Base-by-base conservation (phyloP, 2,329 filamentous ascomycete genomes). In the Penicillium rolfsii region DNA sequence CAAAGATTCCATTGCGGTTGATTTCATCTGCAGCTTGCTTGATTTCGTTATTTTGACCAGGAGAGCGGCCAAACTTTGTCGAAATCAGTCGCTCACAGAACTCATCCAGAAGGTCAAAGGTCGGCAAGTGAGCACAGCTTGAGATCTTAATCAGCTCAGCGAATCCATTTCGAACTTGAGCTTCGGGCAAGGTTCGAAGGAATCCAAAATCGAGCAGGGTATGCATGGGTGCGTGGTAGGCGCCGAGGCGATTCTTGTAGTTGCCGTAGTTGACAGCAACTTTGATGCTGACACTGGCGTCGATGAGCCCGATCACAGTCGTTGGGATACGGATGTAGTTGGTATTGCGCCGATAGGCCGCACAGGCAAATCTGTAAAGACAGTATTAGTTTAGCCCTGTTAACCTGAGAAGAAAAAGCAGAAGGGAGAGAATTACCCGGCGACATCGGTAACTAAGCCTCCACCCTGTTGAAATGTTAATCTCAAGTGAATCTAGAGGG, bases 191-290 rank as follows among this genome's bases (percentile, higher is more conserved):
- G 14, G 52, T 55, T 26, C 38, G 38, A 26, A 55, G 38, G 38
- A 55, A 55, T 16, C 52, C 52, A 28, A 55, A 55, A 28, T 55
- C 52, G 28, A 55, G 52, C 4, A 55, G 26, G 4, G 52, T 55
- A 19, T 55, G 52, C 19, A 40, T 40, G 7, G 52, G 52, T 33
- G 52, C 52, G 43, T 55, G 52, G 52, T 55, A 55, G 55, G 88
- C 89, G 30, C 88, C 88, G 0, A 91, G 83, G 12, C 88, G 82
- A 77, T 91, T 91, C 82, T 91, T 91, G 81, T 90, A 89, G 73
- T 87, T 86, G 72, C 87, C 88, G 69, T 91, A 90, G 79, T 91
- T 91, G 69, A 91, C 88, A 12, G 87, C 89, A n/a, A 91, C 89
- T 73, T 91, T 91, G 80, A 91, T 91, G 38, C 86, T 89, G 54